phyloP scores from a whole-genome alignment of 805 yeast genomes.

The Kregervanrija pseudodelftensis region DNA sequence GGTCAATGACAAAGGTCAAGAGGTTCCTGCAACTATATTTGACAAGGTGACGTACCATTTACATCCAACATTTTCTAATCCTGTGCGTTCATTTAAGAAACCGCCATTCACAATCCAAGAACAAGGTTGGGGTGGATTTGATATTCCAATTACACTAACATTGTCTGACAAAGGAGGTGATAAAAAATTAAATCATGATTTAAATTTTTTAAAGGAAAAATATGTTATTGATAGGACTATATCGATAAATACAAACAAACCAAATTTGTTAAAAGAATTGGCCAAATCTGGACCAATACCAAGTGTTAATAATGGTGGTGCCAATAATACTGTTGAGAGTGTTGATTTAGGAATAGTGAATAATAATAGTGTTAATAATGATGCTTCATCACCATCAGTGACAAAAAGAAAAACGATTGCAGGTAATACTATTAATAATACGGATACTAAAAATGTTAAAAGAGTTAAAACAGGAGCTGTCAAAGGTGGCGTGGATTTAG shows the following conservation, averaged over 20 bases:
- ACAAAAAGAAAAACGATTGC: conserved; percentile 18
- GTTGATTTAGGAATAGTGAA: neutral
- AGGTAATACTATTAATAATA: conserved; percentile 11
- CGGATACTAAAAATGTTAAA: conserved; percentile 37
- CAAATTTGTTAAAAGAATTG: conserved; percentile 61
- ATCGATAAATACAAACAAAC: conserved; percentile 69
- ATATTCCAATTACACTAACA: conserved; percentile 71
- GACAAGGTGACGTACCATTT: conserved; percentile 90
- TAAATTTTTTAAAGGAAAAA: conserved; percentile 72
- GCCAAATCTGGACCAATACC: conserved; percentile 83
- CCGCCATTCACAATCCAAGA: conserved; percentile 85
- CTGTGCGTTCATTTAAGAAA: conserved; percentile 70
- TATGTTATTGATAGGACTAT: conserved; percentile 75
- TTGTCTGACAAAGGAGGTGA: conserved; percentile 85
- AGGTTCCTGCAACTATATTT: conserved; percentile 77
- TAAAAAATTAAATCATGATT: conserved; percentile 77
- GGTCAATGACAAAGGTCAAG: conserved; percentile 74
- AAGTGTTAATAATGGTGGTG: conserved; percentile 6
- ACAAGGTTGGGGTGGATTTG: conserved; percentile 98
- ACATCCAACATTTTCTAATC: conserved; percentile 93
- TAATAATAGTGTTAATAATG: conserved; percentile 1
- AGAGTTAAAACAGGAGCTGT: conserved; percentile 50
- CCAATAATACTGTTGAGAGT: neutral
- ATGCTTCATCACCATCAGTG: conserved; percentile 14
- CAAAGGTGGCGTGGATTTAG: conserved; percentile 79